Base-by-base conservation (phyloP, 495 filamentous ascomycete genomes). In the Podospora fimiseda region DNA sequence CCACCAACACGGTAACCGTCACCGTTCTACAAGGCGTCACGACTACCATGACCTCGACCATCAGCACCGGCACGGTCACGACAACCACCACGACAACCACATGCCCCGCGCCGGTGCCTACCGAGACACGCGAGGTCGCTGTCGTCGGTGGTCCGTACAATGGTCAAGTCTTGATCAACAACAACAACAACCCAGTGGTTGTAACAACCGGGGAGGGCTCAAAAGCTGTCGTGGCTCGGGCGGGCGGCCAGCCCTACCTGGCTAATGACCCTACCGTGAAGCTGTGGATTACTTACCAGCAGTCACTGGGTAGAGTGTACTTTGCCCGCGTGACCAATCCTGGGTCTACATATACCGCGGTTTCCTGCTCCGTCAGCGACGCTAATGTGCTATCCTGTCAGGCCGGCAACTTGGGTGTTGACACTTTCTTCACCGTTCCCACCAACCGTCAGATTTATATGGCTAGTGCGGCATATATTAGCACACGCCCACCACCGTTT, bases 81-180 rank as follows among this genome's bases (percentile, higher is more conserved):
- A 19, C 19, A 23, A 45, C 43, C 43, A 19, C 20, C n/a, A 45
- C 43, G n/a, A 45, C 43, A 45, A 11, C 19, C 43, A 45, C 43
- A 8, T 33, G 27, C 27, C 27, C 27, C 27, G 27, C 27, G 11
- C 27, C 27, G 27, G 27, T 11, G 27, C 27, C 27, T 11, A 33
- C 27, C 27, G 27, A 33, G 27, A 33, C 27, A 33, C 6, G 27
- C 27, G 27, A 33, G 27, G 6, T 33, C 27, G 27, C 27, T 33
- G 27, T 33, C 27, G 27, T 33, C 27, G 27, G 27, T 33, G 27
- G 27, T 11, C 27, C 5, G 27, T 33, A 33, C 27, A 33, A 33
- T 33, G 27, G 27, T 33, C 27, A 33, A 33, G 27, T 33, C 27
- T 33, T 33, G 27, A 33, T 33, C 27, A 33, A 33, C 27, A 33